Conservation (phyloP, 768 basidiomycete species). For the Boletus speciosus region DNA sequence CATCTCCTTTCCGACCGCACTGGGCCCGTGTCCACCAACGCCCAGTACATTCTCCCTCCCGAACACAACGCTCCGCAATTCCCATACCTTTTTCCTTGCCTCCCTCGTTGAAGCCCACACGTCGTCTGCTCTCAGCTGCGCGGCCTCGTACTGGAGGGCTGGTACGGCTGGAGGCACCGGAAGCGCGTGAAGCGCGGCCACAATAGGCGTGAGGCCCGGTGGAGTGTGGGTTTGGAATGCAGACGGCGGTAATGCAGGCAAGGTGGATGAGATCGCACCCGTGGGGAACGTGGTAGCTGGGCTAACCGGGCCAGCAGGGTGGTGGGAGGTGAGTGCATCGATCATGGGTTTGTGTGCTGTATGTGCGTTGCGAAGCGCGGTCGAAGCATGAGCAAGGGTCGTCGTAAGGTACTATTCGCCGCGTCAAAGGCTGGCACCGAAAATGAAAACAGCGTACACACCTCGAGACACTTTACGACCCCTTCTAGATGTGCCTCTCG, state of each 20-base stretch:
- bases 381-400: slow-evolving; percentile 52
- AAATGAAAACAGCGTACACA: slow-evolving; percentile 22
- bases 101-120: slow-evolving; percentile 65
- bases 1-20: slow-evolving; percentile 57
- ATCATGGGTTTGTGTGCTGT: slow-evolving; percentile 48
- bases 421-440: slow-evolving; percentile 6
- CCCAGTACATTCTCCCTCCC: slow-evolving; percentile 51
- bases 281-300: neutral
- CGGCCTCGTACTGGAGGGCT: slow-evolving; percentile 65
- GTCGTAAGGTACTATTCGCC: slow-evolving; percentile 44
- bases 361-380: slow-evolving; percentile 57
- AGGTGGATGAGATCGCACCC: neutral
- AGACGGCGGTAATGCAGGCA: neutral
- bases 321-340: slow-evolving; percentile 37
- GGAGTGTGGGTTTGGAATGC: slow-evolving; percentile 1
- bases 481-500: slow-evolving; percentile 67
- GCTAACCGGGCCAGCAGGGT: neutral
- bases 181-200: slow-evolving; percentile 33
- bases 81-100: slow-evolving; percentile 60
- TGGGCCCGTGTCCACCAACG: slow-evolving; percentile 24
- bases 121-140: slow-evolving; percentile 61
- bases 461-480: slow-evolving; percentile 58
- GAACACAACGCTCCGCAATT: slow-evolving; percentile 64
- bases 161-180: slow-evolving; percentile 26
- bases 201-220: slow-evolving; percentile 24